Percentiles rank a stretch among this genome's conserved stretches.
phyloP scores from a whole-genome alignment of 257 asterid species.

The Solanum chilense region DNA sequence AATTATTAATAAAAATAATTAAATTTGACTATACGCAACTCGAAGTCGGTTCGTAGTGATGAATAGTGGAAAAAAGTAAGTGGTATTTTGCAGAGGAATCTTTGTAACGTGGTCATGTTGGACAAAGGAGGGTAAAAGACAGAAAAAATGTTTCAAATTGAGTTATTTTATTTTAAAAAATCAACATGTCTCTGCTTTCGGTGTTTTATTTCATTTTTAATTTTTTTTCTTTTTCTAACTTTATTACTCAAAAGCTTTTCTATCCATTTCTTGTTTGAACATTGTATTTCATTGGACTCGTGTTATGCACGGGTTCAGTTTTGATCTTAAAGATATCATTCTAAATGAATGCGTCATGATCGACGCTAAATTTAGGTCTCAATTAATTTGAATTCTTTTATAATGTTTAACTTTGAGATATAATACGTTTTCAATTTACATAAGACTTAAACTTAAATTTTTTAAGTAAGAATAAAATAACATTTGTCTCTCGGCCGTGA shows the following conservation, averaged over 20 bases:
- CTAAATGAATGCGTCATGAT: not conserved
- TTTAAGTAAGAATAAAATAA: too few species aligned
- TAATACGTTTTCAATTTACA: too few species aligned
- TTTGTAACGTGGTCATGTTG: not conserved
- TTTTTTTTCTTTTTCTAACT: not conserved
- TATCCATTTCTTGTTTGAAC: not conserved
- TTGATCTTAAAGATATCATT: not conserved
- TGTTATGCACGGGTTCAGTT: not conserved
- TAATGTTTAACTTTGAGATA: not conserved
- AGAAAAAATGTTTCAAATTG: not conserved
- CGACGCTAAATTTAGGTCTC: accelerated
- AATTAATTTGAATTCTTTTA: not conserved
- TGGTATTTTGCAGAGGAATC: not conserved
- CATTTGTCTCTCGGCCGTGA: too few species aligned
- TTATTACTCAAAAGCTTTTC: not conserved
- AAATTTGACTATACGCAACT: not conserved
- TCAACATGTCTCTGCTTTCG: not conserved
- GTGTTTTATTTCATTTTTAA: not conserved
- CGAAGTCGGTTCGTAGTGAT: not conserved
- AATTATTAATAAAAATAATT: not conserved
- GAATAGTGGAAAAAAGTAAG: not conserved
- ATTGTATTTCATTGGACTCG: not conserved
- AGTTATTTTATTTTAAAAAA: not conserved
- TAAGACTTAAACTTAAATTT: too few species aligned
- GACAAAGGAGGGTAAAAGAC: not conserved